A percentile compares a stretch with the other conserved stretches of the same genome.
Conservation (phyloP, 2,329 filamentous ascomycete genomes). For the Aspergillus jensenii region DNA sequence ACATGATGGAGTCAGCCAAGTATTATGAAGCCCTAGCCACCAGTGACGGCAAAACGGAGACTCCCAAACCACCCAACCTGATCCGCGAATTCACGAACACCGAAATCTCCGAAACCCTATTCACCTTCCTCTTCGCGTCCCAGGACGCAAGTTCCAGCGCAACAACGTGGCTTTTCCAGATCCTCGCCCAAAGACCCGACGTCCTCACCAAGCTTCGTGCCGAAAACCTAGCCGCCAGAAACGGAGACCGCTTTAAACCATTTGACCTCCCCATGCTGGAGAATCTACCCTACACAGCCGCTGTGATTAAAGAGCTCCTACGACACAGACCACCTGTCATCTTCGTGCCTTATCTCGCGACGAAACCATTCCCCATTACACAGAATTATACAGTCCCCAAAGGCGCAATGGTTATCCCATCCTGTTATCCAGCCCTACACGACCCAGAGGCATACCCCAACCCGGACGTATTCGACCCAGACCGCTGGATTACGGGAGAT, state of each 20-base stretch:
- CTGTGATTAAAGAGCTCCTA: constrained; percentile 55
- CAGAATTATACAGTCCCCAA: constrained; percentile 51
- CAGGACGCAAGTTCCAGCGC: constrained; percentile 56
- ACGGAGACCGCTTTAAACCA: constrained; percentile 41
- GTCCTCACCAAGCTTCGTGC: constrained; percentile 47
- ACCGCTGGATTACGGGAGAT: constrained; percentile 54
- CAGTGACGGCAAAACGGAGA: constrained; percentile 51
- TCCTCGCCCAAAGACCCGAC: constrained; percentile 53
- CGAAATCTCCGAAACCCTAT: constrained; percentile 54
- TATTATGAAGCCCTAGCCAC: constrained; percentile 71
- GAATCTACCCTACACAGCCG: constrained; percentile 52
- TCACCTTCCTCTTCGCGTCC: constrained; percentile 56
- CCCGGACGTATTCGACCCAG: constrained; percentile 51
- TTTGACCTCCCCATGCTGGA: constrained; percentile 51
- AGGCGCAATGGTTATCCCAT: constrained; percentile 52
- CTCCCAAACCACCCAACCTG: constrained; percentile 39
- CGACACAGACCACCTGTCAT: constrained; percentile 55
- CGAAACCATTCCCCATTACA: constrained; percentile 50
- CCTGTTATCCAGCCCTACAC: constrained; percentile 54
- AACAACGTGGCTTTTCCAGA: constrained; percentile 55
- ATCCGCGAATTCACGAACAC: constrained; percentile 53
- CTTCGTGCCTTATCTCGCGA: constrained; percentile 54
- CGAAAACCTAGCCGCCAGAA: constrained; percentile 49
- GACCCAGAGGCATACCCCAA: constrained; percentile 50
- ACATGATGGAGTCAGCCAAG: constrained; percentile 74